Conservation (phyloP, 1,139 yeast genomes). For the Debaryomyces sp. region DNA sequence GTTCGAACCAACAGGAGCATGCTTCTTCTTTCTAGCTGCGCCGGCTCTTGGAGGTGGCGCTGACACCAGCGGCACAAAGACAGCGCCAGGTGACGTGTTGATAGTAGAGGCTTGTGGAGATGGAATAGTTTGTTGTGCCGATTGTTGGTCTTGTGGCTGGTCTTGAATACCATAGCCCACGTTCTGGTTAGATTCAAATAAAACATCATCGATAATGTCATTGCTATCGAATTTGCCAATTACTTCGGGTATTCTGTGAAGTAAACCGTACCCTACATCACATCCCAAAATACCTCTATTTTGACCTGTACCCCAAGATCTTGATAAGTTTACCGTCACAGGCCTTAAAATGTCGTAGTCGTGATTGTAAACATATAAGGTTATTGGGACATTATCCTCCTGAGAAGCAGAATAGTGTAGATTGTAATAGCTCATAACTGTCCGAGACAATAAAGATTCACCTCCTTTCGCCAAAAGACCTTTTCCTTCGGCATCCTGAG, state of each 20-base stretch:
- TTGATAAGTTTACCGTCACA: conserved; percentile 64
- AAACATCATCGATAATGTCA: conserved; percentile 38
- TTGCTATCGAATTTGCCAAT: conserved; percentile 49
- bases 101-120: conserved; percentile 11
- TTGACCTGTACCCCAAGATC: conserved; percentile 53
- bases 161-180: conserved; percentile 11
- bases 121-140: conserved; percentile 9
- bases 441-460: conserved; percentile 73
- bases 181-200: conserved; percentile 34
- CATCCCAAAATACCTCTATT: conserved; percentile 83
- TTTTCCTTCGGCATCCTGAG: conserved; percentile 55
- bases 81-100: conserved; percentile 1
- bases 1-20: conserved; percentile 23
- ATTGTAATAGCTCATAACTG: conserved; percentile 60
- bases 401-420: conserved; percentile 42
- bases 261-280: conserved; percentile 89
- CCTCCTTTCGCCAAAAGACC: conserved; percentile 80
- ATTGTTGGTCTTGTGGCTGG: conserved; percentile 7
- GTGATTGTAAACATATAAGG: conserved; percentile 83
- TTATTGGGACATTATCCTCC: conserved; percentile 43
- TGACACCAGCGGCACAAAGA: conserved; percentile 14
- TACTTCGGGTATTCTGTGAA: conserved; percentile 81
- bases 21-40: conserved; percentile 35
- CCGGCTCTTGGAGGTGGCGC: conserved; percentile 26
- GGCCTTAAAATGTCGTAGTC: conserved; percentile 86